These are phyloP conservation scores for Termitomyces titanicus DNA, from an alignment of 768 basidiomycete species.

Conservation along the genomic window DNA sequence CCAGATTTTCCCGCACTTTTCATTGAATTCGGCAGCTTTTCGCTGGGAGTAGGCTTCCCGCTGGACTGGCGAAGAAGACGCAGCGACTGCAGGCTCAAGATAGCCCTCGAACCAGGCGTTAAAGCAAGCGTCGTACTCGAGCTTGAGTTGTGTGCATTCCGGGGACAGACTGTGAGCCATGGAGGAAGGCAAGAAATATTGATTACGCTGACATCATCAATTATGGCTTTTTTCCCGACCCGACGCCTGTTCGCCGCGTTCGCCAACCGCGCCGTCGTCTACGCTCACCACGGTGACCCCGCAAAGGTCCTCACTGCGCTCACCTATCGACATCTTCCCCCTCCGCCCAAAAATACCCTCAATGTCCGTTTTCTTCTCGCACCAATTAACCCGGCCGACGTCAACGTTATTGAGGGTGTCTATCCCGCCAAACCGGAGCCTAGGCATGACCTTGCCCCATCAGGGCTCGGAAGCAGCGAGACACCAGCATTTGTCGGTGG, in stretches of 20 bases:
- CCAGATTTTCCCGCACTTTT: constrained; percentile 84
- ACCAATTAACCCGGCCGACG: constrained; percentile 79
- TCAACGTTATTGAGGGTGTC: constrained; percentile 81
- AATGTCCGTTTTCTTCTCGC: constrained; percentile 68
- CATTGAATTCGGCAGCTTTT: constrained; percentile 87
- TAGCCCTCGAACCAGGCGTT: constrained; percentile 98
- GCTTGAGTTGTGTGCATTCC: constrained; percentile 88
- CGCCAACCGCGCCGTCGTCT: constrained; percentile 63
- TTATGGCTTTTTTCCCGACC: constrained; percentile 18
- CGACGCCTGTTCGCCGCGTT: constrained; percentile 10
- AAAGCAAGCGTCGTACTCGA: constrained; percentile 90
- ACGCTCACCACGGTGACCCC: constrained; percentile 58
- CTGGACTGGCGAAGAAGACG: constrained; percentile 34
- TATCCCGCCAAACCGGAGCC: constrained; percentile 63
- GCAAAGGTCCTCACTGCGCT: constrained; percentile 51
- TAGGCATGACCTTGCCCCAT: constrained; percentile 28
- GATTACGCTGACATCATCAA: constrained; percentile 4
- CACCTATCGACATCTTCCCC: constrained; percentile 47
- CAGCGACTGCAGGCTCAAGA: constrained; percentile 71
- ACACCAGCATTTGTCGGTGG: constrained; percentile 58
- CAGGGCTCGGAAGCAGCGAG: constrained; percentile 27
- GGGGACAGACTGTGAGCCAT: constrained; percentile 82
- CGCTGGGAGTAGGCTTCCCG: constrained; percentile 62
- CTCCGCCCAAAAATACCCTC: constrained; percentile 52
- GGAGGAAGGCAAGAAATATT: neutral